Conservation (phyloP, 2,329 filamentous ascomycete genomes). For the Exophiala spinifera region DNA sequence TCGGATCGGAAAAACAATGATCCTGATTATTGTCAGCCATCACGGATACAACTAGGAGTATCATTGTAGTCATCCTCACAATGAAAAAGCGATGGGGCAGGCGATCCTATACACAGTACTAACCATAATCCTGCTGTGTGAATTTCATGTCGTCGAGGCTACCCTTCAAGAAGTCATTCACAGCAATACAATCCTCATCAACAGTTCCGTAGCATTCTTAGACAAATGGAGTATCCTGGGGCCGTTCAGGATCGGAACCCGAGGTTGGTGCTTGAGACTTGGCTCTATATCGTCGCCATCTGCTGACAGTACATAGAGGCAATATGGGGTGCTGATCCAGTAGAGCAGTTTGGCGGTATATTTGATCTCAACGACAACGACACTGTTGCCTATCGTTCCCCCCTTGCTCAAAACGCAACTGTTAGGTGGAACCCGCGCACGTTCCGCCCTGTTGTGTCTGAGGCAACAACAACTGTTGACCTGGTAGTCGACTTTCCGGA, state of each 20-base stretch:
- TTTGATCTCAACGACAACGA: constrained; percentile 43
- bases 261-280: constrained; percentile 42
- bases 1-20: constrained; percentile 6
- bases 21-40: constrained; percentile 4
- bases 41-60: neutral
- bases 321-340: constrained; percentile 57
- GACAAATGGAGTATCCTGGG: constrained; percentile 53
- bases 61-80: neutral
- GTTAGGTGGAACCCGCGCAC: constrained; percentile 48
- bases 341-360: constrained; percentile 55
- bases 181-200: neutral
- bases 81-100: constrained; percentile 14
- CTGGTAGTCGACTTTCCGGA: constrained; percentile 48
- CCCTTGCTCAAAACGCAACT: constrained; percentile 50
- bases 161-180: constrained; percentile 6
- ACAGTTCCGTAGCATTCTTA: constrained; percentile 28
- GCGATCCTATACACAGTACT: neutral
- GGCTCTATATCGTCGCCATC: neutral
- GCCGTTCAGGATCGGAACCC: constrained; percentile 57
- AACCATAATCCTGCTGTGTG: neutral
- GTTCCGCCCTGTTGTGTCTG: constrained; percentile 30
- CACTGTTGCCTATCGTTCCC: constrained; percentile 46
- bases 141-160: neutral
- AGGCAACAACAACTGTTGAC: constrained; percentile 35
- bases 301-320: constrained; percentile 44